Conservation (phyloP, 2,329 filamentous ascomycete genomes). For the Penicillium occitanis region DNA sequence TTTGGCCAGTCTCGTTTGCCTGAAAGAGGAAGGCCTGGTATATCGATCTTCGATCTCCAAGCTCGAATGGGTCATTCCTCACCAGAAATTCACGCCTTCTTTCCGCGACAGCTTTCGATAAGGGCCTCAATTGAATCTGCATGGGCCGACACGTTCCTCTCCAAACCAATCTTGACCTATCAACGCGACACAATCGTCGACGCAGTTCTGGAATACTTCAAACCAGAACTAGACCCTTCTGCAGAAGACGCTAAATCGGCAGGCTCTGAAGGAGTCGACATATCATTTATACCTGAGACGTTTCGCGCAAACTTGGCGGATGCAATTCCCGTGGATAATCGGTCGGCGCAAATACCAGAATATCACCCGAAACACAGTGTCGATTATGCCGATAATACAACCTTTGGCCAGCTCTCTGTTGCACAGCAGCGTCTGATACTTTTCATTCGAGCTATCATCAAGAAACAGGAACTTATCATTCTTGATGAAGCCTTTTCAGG, state of each 20-base stretch:
- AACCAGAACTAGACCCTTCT: conserved; percentile 67
- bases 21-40: conserved; percentile 65
- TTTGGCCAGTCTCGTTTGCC: conserved; percentile 83
- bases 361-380: conserved; percentile 15
- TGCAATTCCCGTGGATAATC: not conserved
- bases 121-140: conserved; percentile 77
- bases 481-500: conserved; percentile 87
- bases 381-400: conserved; percentile 73
- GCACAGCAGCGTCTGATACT: conserved; percentile 73
- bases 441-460: conserved; percentile 78
- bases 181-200: conserved; percentile 63
- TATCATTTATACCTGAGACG: conserved; percentile 15
- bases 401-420: conserved; percentile 62
- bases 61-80: conserved; percentile 86
- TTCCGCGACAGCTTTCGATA: conserved; percentile 74
- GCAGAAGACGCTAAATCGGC: conserved; percentile 1
- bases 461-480: conserved; percentile 76
- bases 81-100: conserved; percentile 90
- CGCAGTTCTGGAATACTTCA: conserved; percentile 73
- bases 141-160: conserved; percentile 84
- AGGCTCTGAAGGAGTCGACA: conserved; percentile 17
- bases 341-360: conserved; percentile 20
- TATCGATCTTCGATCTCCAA: conserved; percentile 93
- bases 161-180: conserved; percentile 63
- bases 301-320: conserved; percentile 1